Evolutionary conservation across 345 rosid genomes (phyloP).

Genomic region (Lenwebbia sp.): DNA sequence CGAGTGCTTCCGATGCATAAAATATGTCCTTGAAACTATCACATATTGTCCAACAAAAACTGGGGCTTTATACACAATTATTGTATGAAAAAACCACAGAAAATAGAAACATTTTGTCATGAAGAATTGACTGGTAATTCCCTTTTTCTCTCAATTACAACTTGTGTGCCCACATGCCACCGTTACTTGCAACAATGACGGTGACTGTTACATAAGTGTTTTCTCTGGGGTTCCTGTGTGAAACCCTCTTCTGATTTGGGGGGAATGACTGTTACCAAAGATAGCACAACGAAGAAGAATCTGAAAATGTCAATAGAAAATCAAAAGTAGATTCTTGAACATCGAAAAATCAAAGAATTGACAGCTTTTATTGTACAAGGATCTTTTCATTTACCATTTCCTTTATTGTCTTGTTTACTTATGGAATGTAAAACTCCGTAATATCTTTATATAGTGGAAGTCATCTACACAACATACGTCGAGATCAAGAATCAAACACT

Average conservation of each 20-base stretch:
- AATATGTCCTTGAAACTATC: neutral
- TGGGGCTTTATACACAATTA: neutral
- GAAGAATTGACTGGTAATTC: neutral
- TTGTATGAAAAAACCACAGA: neutral
- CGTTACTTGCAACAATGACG: neutral
- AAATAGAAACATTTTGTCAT: neutral
- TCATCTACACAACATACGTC: neutral
- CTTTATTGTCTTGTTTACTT: neutral
- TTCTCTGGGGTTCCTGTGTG: too few species aligned
- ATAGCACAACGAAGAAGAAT: neutral
- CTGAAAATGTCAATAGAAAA: neutral
- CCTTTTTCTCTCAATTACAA: neutral
- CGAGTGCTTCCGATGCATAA: neutral
- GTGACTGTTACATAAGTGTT: too few species aligned
- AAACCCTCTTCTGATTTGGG: too few species aligned
- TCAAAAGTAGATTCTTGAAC: neutral
- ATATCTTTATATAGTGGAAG: neutral
- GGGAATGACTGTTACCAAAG: neutral
- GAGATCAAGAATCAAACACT: neutral
- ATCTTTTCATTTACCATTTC: neutral
- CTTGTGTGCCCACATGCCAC: neutral
- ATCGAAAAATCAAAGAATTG: neutral
- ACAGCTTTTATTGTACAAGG: neutral
- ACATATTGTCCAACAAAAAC: neutral
- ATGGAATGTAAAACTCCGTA: neutral